Evolutionary conservation across 176 grass and related monocot genomes (phyloP), one percentile per base, ranked within the genome.

Genomic region (Phoenix dactylifera): DNA sequence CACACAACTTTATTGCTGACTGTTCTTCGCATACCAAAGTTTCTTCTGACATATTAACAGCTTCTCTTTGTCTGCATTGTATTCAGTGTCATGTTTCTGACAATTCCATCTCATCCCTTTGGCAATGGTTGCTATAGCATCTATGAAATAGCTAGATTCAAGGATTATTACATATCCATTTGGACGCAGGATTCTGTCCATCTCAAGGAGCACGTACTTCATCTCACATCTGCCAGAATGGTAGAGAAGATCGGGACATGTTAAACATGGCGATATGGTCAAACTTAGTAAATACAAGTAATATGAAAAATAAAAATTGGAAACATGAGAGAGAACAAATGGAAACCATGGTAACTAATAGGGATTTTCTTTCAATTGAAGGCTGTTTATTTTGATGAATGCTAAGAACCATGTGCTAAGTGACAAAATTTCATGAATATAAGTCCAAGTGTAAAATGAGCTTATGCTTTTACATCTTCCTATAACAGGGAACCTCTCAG

Each of bases 31-130:
- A 39, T 71, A 74, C 91, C 91, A 96, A 50, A 96, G 66, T 65
- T 77, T 84, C 70, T 96, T 96, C 39, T 96, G 86, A 76, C 91
- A 96, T 61, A 90, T 69, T 17, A 96, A 85, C 54, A 96, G 32
- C 60, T 96, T 96, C 15, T 90, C 86, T 65, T 90, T 87, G 39
- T 81, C 86, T 25, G 66, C 57, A 77, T 76, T 82, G 77, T 72
- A 63, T 64, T 90, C 86, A 1, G 80, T 67, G 75, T 59, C 76
- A 4, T 82, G 86, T 73, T 63, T 90, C 26, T 87, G 74, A 14
- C 91, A 96, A 75, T 58, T 71, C 91, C 91, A 96, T 60, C 83
- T 85, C 91, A 96, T 90, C 12, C 91, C 91, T 79, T 90, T 88
- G 24, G 77, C 77, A 6, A 90, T 76, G 62, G 83, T 53, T 3